Base-by-base conservation (phyloP, 164 flowering plant species). In the Echeveria elegans region DNA sequence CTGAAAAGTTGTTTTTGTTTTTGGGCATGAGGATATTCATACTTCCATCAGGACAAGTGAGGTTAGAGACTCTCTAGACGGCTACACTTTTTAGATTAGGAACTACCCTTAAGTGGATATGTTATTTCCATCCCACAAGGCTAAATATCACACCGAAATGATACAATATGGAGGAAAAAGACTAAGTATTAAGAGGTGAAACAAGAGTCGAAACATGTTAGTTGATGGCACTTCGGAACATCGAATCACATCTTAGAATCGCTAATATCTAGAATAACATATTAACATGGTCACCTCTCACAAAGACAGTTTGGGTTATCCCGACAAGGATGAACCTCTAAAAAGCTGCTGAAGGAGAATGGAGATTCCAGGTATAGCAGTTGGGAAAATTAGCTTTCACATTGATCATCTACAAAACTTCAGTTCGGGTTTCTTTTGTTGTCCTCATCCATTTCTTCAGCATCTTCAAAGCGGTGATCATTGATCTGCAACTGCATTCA, bases 381-480 rank as follows among this genome's bases (percentile, higher is more conserved):
- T 34, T 34, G 37, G 37, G 37, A 34, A 34, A n/a, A n/a, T n/a
- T n/a, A n/a, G n/a, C n/a, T n/a, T n/a, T n/a, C n/a, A n/a, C n/a
- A n/a, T n/a, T n/a, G n/a, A n/a, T n/a, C 40, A 36, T 36, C 40
- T 36, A 43, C 11, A 38, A 32, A 24, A 75, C 47, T 60, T 85
- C 80, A 84, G 21, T 73, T 73, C 58, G 67, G 83, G 61, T 62
- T 75, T 43, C 74, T 58, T n/a, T 71, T 70, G 43, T 65, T 66
- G 11, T 74, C 85, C 23, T 69, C 75, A 21, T 85, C 88, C 76
- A 77, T 81, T 72, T 92, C 97, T 63, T 92, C 94, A 7, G 97
- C 94, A 82, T 92, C 97, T 68, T 87, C 90, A 66, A 92, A 92
- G 12, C 94, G 88, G 15, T 78, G 78, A 76, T 92, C 96, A 72